phyloP scores from a whole-genome alignment of 2,329 filamentous ascomycete genomes.

The Pseudogymnoascus sp. region DNA sequence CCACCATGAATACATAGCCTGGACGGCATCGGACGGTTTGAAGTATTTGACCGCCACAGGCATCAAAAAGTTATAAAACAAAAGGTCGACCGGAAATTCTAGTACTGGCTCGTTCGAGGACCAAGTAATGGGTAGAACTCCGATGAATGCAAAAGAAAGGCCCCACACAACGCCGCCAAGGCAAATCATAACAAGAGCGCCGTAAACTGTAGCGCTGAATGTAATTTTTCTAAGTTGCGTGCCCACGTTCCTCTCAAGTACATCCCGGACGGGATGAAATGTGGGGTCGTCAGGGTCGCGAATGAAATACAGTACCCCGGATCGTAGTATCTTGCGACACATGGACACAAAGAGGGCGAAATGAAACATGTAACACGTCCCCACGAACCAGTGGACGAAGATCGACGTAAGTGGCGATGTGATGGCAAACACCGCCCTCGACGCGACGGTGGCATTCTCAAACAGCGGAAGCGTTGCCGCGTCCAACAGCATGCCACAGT shows the following conservation, averaged over 20 bases:
- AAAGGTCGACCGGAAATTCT: slow-evolving; percentile 86
- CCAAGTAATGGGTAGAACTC: slow-evolving; percentile 85
- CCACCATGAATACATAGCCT: slow-evolving; percentile 91
- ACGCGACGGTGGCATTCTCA: slow-evolving; percentile 66
- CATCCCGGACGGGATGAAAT: slow-evolving; percentile 94
- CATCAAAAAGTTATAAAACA: slow-evolving; percentile 97
- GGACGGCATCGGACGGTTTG: slow-evolving; percentile 75
- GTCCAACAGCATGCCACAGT: slow-evolving; percentile 88
- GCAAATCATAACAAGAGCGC: slow-evolving; percentile 83
- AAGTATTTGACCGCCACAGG: slow-evolving; percentile 77
- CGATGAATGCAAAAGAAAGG: slow-evolving; percentile 58
- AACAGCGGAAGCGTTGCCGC: slow-evolving; percentile 84
- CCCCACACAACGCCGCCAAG: slow-evolving; percentile 94
- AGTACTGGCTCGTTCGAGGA: slow-evolving; percentile 85
- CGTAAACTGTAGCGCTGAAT: slow-evolving; percentile 93
- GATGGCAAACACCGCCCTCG: slow-evolving; percentile 69
- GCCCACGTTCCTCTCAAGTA: slow-evolving; percentile 83
- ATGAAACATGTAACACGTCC: slow-evolving; percentile 99
- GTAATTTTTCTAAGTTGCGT: slow-evolving; percentile 94
- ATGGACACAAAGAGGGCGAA: slow-evolving; percentile 98
- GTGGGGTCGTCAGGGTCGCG: slow-evolving; percentile 96
- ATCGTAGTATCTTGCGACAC: slow-evolving; percentile 96
- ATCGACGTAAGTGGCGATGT: slow-evolving; percentile 79
- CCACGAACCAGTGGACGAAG: slow-evolving; percentile 98
- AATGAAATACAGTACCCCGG: slow-evolving; percentile 94